phyloP scores from a whole-genome alignment of 73 alveolate species.

The Vitrella brassicaformis region DNA sequence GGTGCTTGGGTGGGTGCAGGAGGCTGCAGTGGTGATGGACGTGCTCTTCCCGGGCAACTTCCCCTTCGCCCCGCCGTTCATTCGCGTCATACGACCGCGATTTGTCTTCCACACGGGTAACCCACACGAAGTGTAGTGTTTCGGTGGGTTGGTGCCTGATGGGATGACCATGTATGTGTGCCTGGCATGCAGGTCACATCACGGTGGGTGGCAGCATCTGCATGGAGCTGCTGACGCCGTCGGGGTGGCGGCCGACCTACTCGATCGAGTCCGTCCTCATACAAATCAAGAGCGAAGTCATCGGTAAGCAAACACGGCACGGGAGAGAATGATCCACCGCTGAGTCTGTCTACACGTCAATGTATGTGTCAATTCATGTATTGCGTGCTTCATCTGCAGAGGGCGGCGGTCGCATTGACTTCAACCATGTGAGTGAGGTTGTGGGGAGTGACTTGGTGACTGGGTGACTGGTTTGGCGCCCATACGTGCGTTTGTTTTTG shows the following conservation, averaged over 20 bases:
- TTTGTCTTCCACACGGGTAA: slow-evolving; percentile 56
- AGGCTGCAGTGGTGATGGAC: slow-evolving; percentile 4
- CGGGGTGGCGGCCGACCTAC: slow-evolving; percentile 53
- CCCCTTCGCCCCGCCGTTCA: slow-evolving; percentile 58
- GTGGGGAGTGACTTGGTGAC: too few species aligned
- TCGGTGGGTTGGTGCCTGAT: neutral
- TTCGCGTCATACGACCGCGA: slow-evolving; percentile 58
- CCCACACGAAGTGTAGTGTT: neutral
- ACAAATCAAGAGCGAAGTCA: too few species aligned
- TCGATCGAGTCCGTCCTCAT: neutral
- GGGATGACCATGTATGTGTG: neutral
- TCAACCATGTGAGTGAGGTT: too few species aligned
- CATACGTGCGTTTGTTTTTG: too few species aligned
- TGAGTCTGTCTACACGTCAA: too few species aligned
- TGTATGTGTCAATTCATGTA: too few species aligned
- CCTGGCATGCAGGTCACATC: slow-evolving; percentile 55
- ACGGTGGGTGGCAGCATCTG: slow-evolving; percentile 67
- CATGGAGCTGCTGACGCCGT: slow-evolving; percentile 52
- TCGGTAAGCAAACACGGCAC: too few species aligned
- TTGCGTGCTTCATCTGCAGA: too few species aligned
- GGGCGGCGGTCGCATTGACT: too few species aligned
- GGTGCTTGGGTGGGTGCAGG: neutral
- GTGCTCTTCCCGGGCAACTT: slow-evolving; percentile 3
- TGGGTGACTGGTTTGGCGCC: too few species aligned
- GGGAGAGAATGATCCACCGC: too few species aligned